phyloP scores from a whole-genome alignment of 495 filamentous ascomycete genomes.

The Trichocladium uniseriatum region DNA sequence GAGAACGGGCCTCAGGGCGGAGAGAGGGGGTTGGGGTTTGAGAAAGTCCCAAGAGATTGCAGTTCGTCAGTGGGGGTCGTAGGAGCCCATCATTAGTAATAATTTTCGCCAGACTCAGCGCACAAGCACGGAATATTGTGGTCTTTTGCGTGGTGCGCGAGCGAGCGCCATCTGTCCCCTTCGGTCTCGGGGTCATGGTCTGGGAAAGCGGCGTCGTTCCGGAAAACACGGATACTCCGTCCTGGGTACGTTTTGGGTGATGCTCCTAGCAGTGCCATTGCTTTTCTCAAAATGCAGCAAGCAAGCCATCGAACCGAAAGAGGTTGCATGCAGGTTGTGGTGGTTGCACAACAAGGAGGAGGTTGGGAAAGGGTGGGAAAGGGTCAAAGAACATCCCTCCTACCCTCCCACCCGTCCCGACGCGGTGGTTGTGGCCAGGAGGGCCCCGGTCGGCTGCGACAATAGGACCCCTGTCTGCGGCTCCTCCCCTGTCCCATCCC shows the following conservation, averaged over 20 bases:
- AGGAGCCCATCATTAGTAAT: not conserved
- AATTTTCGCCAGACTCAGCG: not conserved
- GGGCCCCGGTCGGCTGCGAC: constrained; percentile 21
- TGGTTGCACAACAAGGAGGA: not conserved
- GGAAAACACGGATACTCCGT: not conserved
- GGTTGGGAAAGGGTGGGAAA: not conserved
- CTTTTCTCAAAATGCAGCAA: not conserved
- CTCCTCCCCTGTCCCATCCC: constrained; percentile 10
- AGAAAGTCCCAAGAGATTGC: not conserved
- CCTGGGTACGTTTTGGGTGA: not conserved
- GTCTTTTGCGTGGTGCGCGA: too few relatives aligned
- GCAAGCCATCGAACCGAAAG: constrained; percentile 5
- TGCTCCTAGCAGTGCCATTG: not conserved
- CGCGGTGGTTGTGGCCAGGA: constrained; percentile 23
- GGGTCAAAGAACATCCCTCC: constrained; percentile 2
- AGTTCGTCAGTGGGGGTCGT: not conserved
- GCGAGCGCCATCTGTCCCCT: too few relatives aligned
- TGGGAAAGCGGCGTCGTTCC: too few relatives aligned
- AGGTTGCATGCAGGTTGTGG: constrained; percentile 5
- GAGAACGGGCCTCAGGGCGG: not conserved
- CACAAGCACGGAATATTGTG: too few relatives aligned
- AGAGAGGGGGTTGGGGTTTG: not conserved
- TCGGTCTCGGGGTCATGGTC: too few relatives aligned
- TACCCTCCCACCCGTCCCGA: constrained; percentile 19
- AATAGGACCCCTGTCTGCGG: constrained; percentile 16